phyloP scores from a whole-genome alignment of 75 land plant genomes.

The Larix kaempferi region DNA sequence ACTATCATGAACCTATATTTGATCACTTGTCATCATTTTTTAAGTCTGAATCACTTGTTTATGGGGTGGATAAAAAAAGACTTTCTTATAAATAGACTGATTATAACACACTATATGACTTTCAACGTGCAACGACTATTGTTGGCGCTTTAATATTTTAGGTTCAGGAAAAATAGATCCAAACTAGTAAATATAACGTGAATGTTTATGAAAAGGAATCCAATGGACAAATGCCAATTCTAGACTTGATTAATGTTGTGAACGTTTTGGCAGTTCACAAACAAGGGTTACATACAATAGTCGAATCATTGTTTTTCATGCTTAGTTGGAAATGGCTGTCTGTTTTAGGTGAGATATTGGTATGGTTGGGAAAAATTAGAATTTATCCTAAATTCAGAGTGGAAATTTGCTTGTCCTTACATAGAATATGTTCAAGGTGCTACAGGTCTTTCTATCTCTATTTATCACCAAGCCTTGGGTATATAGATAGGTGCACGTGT shows the following conservation, averaged over 20 bases:
- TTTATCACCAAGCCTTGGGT: conserved; percentile 73
- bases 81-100: background rate
- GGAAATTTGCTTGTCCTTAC: conserved; percentile 64
- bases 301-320: conserved; percentile 43
- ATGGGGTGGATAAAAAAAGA: background rate
- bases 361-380: conserved; percentile 54
- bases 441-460: conserved; percentile 81
- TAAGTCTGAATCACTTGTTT: background rate
- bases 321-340: conserved; percentile 49
- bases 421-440: conserved; percentile 68
- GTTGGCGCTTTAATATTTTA: conserved; percentile 80
- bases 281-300: conserved; percentile 44
- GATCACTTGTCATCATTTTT: background rate
- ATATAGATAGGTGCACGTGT: conserved; percentile 91
- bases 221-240: too few relatives aligned
- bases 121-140: conserved; percentile 87
- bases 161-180: conserved; percentile 24
- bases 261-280: too few relatives aligned
- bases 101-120: conserved; percentile 18
- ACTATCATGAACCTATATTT: conserved; percentile 63
- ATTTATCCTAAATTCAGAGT: conserved; percentile 46
- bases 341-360: conserved; percentile 47
- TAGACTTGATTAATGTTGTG: too few relatives aligned
- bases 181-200: conserved; percentile 37
- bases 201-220: too few relatives aligned